Conservation (phyloP, 2,329 filamentous ascomycete species). For the Fusarium pseudoanthophilum region DNA sequence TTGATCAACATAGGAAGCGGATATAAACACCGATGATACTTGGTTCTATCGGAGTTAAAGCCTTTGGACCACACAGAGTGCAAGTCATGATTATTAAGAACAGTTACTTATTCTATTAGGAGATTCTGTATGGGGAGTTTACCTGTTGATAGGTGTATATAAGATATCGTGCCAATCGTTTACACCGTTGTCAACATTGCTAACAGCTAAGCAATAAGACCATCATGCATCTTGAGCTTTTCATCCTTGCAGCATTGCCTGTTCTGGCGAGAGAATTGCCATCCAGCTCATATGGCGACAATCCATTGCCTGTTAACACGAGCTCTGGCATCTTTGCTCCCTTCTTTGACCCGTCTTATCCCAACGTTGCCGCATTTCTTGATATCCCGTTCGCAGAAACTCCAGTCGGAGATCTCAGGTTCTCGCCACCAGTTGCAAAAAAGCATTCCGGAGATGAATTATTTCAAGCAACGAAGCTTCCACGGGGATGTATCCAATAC, state of each 20-base stretch:
- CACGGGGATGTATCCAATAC: constrained; percentile 33
- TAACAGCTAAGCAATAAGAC: neutral
- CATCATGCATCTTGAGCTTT: neutral
- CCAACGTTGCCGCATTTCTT: constrained; percentile 25
- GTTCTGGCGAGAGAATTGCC: neutral
- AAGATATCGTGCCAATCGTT: neutral
- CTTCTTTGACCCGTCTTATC: neutral
- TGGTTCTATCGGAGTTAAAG: constrained; percentile 26
- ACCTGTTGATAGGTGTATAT: neutral
- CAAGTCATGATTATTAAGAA: neutral
- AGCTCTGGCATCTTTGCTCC: constrained; percentile 31
- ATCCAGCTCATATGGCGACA: rapidly evolving
- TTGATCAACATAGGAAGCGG: neutral
- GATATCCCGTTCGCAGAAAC: constrained; percentile 32
- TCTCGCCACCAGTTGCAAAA: constrained; percentile 10
- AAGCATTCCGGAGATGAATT: neutral
- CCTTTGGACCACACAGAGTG: rapidly evolving
- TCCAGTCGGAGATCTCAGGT: constrained; percentile 21
- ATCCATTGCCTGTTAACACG: constrained; percentile 5
- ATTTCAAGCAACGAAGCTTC: neutral
- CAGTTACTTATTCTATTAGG: rapidly evolving
- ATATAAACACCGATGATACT: neutral
- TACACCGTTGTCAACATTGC: no score
- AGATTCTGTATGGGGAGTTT: rapidly evolving
- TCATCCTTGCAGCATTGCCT: neutral